Evolutionary conservation across 2,329 filamentous ascomycete genomes (phyloP).

Genomic region (Ophiostoma perfectum): DNA sequence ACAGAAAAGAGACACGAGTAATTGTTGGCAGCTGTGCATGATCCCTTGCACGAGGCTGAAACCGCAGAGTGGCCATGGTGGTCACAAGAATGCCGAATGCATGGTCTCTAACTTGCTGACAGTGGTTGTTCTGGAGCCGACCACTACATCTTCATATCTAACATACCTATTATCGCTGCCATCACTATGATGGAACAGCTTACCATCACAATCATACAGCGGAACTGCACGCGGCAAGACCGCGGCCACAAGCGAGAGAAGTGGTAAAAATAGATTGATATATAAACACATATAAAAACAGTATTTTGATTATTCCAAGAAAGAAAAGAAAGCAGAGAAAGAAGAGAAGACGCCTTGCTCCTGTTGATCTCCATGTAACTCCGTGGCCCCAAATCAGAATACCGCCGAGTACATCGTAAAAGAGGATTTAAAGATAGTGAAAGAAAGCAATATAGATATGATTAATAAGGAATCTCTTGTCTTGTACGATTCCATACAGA

Average conservation of each 20-base stretch:
- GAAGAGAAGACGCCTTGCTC: no score
- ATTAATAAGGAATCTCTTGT: no score
- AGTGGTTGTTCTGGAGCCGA: no score
- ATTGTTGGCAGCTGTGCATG: conserved; percentile 5
- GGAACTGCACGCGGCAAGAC: no score
- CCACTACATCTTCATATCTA: background rate
- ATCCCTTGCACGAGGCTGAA: conserved; percentile 3
- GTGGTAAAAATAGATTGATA: conserved; percentile 4
- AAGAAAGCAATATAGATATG: no score
- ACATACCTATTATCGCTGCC: background rate
- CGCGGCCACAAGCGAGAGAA: no score
- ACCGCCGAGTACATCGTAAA: no score
- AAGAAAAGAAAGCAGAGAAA: background rate
- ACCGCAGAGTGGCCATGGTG: background rate
- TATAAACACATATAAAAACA: background rate
- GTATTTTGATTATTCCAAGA: no score
- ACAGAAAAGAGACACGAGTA: background rate
- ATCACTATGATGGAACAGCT: background rate
- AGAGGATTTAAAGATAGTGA: no score
- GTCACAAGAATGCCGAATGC: background rate
- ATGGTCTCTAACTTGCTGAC: background rate
- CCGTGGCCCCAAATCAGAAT: no score
- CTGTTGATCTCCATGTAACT: no score
- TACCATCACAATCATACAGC: background rate
- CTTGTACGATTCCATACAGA: no score